Evolutionary conservation across 352 stramenopile genomes (phyloP).

Genomic region (Globisporangium splendens): DNA sequence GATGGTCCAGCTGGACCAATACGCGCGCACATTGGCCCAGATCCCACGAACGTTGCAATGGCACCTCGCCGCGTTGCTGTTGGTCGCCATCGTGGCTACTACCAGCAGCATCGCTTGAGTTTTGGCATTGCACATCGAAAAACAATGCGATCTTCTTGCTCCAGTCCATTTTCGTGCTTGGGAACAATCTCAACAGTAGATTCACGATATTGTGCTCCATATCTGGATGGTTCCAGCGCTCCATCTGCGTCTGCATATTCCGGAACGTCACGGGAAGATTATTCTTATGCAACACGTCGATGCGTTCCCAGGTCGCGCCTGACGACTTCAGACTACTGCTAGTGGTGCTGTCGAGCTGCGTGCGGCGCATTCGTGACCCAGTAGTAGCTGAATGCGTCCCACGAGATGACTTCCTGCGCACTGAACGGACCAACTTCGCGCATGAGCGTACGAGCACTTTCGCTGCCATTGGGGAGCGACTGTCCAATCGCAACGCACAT

Average conservation of each 20-base stretch:
- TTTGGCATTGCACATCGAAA: slow-evolving; percentile 38
- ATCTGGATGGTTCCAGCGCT: slow-evolving; percentile 49
- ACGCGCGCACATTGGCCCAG: slow-evolving; percentile 23
- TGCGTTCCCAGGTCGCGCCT: slow-evolving; percentile 30
- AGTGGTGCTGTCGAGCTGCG: slow-evolving; percentile 13
- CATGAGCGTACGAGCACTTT: slow-evolving; percentile 35
- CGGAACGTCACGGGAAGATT: slow-evolving; percentile 24
- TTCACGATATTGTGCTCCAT: slow-evolving; percentile 43
- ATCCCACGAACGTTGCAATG: slow-evolving; percentile 12
- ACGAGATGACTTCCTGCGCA: slow-evolving; percentile 26
- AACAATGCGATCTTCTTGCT: slow-evolving; percentile 44
- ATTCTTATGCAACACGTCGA: slow-evolving; percentile 32
- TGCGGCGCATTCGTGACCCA: slow-evolving; percentile 44
- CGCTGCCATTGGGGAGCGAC: slow-evolving; percentile 17
- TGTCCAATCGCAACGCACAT: slow-evolving; percentile 52
- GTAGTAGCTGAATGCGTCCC: slow-evolving; percentile 47
- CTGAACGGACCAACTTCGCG: slow-evolving; percentile 36
- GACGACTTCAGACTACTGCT: slow-evolving; percentile 5
- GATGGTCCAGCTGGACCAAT: slow-evolving; percentile 32
- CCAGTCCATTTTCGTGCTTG: slow-evolving; percentile 55
- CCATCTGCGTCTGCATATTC: slow-evolving; percentile 29
- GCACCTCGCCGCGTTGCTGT: background rate
- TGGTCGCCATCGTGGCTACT: background rate
- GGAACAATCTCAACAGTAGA: slow-evolving; percentile 40
- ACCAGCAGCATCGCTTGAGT: background rate